Conservation (phyloP, 2,329 filamentous ascomycete species). For the Corniculantispora saksenae region DNA sequence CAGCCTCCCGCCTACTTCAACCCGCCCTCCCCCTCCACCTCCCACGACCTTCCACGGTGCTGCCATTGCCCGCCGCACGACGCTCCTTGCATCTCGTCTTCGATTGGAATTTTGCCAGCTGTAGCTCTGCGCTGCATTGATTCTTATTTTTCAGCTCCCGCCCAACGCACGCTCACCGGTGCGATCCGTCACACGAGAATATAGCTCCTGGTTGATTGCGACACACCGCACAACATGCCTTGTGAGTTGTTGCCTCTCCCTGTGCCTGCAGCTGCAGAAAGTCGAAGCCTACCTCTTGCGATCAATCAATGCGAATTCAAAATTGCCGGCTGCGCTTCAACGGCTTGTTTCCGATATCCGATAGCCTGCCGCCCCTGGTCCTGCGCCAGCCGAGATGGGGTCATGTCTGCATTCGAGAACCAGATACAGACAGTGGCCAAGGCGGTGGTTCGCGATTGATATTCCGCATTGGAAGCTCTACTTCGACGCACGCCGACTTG, state of each 20-base stretch:
- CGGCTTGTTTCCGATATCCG: background rate
- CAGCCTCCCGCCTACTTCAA: background rate
- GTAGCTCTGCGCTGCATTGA: background rate
- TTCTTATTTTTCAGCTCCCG: too few relatives aligned
- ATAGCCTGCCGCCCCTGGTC: background rate
- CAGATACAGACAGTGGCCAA: background rate
- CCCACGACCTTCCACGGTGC: background rate
- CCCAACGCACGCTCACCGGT: background rate
- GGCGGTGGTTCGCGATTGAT: background rate
- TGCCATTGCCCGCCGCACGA: background rate
- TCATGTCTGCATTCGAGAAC: background rate
- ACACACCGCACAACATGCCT: conserved; percentile 16
- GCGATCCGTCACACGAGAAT: background rate
- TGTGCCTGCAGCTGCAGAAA: background rate
- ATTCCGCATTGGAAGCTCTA: too few relatives aligned
- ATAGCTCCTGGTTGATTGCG: conserved; percentile 6
- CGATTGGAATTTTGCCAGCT: background rate
- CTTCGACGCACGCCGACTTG: background rate
- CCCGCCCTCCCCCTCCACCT: background rate
- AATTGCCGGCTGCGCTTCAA: background rate
- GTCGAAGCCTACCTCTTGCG: too few relatives aligned
- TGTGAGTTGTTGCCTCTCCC: conserved; percentile 5
- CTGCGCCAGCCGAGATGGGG: background rate
- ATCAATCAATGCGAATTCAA: background rate
- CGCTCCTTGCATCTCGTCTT: background rate